A percentile compares a stretch with the other conserved stretches of the same genome.
phyloP scores from a whole-genome alignment of 2,329 filamentous ascomycete species.

The Chaetomiaceae sp. region DNA sequence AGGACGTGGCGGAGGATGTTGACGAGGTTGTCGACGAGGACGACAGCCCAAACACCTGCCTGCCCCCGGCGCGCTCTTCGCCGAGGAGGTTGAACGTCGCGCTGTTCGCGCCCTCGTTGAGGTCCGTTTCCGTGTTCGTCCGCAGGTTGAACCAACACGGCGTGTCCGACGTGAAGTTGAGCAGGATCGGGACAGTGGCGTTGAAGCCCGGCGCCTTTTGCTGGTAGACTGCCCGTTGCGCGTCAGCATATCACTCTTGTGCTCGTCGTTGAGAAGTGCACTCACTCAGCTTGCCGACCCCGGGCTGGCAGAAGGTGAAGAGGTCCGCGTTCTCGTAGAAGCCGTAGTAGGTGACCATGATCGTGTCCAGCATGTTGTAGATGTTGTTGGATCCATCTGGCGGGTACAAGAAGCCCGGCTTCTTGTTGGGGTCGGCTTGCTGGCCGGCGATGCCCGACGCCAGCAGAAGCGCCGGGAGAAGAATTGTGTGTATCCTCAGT shows the following conservation, averaged over 20 bases:
- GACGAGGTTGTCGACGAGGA: not conserved
- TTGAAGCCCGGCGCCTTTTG: constrained; percentile 9
- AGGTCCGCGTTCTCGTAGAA: not conserved
- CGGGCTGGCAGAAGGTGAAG: constrained; percentile 9
- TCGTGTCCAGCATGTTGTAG: constrained; percentile 12
- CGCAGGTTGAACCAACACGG: constrained; percentile 13
- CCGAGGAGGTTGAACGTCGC: constrained; percentile 5
- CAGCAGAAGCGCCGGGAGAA: not conserved
- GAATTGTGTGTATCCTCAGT: not conserved
- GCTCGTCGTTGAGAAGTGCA: not conserved
- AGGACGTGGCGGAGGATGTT: not conserved
- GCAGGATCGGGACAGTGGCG: constrained; percentile 5
- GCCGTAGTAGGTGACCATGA: constrained; percentile 10
- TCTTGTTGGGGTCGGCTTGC: not conserved
- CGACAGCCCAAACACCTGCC: not conserved
- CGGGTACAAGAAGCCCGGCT: constrained; percentile 3
- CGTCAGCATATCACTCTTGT: not conserved
- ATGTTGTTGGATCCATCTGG: not conserved
- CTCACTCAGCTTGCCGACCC: not conserved
- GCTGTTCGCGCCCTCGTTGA: not conserved
- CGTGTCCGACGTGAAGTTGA: constrained; percentile 10
- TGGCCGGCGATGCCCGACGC: not conserved
- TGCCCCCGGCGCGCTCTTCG: constrained; percentile 1
- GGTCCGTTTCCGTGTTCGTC: not conserved
- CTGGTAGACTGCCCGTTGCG: not conserved